Conservation (phyloP, 2,329 filamentous ascomycete species). For the Geoglossum cookeanum region DNA sequence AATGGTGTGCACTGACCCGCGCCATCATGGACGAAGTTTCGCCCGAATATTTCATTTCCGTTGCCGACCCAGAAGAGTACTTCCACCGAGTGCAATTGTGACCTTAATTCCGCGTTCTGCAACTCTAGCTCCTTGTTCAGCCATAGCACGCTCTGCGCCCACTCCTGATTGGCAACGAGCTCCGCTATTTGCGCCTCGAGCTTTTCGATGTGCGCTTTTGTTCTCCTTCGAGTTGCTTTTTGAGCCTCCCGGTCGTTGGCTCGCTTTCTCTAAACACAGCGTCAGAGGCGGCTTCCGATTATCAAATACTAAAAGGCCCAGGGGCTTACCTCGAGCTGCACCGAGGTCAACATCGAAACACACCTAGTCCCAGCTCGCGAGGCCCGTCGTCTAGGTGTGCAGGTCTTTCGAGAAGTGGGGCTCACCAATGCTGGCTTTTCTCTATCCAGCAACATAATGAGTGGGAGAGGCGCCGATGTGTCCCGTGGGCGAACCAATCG, state of each 20-base stretch:
- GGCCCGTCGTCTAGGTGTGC: conserved; percentile 24
- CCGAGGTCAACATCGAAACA: conserved; percentile 35
- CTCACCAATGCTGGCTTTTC: conserved; percentile 12
- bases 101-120: neutral
- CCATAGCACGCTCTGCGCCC: neutral
- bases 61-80: neutral
- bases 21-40: neutral
- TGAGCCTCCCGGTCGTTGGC: conserved; percentile 42
- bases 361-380: conserved; percentile 37
- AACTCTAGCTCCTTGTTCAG: neutral
- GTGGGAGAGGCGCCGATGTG: neutral
- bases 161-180: conserved; percentile 16
- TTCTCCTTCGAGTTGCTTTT: conserved; percentile 37
- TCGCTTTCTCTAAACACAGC: conserved; percentile 25
- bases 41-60: neutral
- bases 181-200: conserved; percentile 36
- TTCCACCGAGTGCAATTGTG: neutral
- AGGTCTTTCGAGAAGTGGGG: conserved; percentile 19
- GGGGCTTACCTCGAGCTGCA: conserved; percentile 28
- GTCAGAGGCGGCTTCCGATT: too few species aligned
- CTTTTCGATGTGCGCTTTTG: conserved; percentile 37
- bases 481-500: neutral
- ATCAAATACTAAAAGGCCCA: too few species aligned
- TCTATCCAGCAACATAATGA: neutral
- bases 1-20: neutral